Evolutionary conservation across 2,329 filamentous ascomycete species (phyloP), one percentile per base, ranked within the genome.

Genomic region (Mycosphaerella sp.): DNA sequence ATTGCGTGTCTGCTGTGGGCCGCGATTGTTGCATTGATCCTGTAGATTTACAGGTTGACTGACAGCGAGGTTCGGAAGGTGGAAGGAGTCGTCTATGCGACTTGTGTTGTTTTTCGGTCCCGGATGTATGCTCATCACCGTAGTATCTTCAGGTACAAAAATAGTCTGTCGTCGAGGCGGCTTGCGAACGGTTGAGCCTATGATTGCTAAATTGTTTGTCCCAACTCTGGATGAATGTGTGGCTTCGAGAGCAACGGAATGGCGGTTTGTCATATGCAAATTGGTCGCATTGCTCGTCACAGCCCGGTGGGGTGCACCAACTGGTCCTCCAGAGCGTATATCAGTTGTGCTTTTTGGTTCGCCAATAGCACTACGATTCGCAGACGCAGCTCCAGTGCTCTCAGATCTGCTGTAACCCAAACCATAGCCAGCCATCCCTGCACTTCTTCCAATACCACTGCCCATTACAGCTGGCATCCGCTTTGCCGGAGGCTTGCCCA

Each of bases 111-210:
- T 53, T 12, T 46, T 25, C 13, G 71, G 69, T 36, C 75, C 75
- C 3, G 75, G 75, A 58, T 77, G 75, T 40, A 78, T 76, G 1
- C 74, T 77, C 56, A 76, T 64, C 21, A 77, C 65, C 1, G 74
- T 75, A 5, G 75, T 78, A 50, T 77, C 74, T 27, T 77, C 75
- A 9, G 75, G 75, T 10, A 77, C 68, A 58, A 75, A 78, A 41
- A 78, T 77, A 2, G 74, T 78, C 52, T 72, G 66, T 52, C 74
- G 66, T 47, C 74, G 67, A 4, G 68, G 66, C 14, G 74, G 69
- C 58, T 74, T 58, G 14, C 41, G 34, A n/a, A 50, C 32, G 7
- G 41, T 50, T 13, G 41, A 34, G 27, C 44, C 44, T 16, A 37
- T 16, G 13, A 8, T n/a, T n/a, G 21, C 16, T 10, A 30, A 6